Conservation (phyloP, 495 filamentous ascomycete genomes). For the Clohesyomyces aquaticus region DNA sequence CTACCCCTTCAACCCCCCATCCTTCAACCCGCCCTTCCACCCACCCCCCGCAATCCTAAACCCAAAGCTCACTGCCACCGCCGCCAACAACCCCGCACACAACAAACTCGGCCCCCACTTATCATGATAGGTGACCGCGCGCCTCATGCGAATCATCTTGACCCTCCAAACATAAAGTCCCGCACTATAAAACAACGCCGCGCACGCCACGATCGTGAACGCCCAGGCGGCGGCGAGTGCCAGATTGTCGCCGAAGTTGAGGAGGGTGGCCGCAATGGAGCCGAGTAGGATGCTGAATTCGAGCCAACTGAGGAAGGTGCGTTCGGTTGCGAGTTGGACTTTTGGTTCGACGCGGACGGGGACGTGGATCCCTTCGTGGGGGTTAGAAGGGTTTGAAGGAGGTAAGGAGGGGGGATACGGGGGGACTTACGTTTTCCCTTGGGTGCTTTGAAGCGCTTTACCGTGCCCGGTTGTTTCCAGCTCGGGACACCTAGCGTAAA, state of each 20-base stretch:
- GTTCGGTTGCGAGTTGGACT: slow-evolving; percentile 93
- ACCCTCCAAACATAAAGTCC: slow-evolving; percentile 86
- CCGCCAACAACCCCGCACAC: slow-evolving; percentile 70
- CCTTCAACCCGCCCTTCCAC: slow-evolving; percentile 45
- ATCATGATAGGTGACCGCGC: slow-evolving; percentile 88
- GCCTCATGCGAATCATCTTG: slow-evolving; percentile 75
- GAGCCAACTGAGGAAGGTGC: slow-evolving; percentile 96
- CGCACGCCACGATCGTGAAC: slow-evolving; percentile 80
- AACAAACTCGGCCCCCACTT: slow-evolving; percentile 81
- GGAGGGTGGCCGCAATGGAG: slow-evolving; percentile 84
- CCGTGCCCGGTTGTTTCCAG: slow-evolving; percentile 55
- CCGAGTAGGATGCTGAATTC: slow-evolving; percentile 95
- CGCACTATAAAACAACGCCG: slow-evolving; percentile 76
- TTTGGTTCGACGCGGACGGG: slow-evolving; percentile 96
- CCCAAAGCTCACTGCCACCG: slow-evolving; percentile 78
- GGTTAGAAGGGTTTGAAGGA: background rate
- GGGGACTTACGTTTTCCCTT: slow-evolving; percentile 74
- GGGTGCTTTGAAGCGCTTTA: slow-evolving; percentile 78
- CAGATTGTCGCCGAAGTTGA: slow-evolving; percentile 77
- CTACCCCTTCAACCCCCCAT: background rate
- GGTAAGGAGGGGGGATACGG: background rate
- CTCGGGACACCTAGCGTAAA: slow-evolving; percentile 50
- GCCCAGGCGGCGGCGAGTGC: slow-evolving; percentile 65
- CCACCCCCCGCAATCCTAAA: slow-evolving; percentile 53
- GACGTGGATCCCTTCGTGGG: slow-evolving; percentile 73